A percentile compares a stretch with the other conserved stretches of the same genome.
Conservation (phyloP, 805 yeast genomes). For the Barnettozyma populi region DNA sequence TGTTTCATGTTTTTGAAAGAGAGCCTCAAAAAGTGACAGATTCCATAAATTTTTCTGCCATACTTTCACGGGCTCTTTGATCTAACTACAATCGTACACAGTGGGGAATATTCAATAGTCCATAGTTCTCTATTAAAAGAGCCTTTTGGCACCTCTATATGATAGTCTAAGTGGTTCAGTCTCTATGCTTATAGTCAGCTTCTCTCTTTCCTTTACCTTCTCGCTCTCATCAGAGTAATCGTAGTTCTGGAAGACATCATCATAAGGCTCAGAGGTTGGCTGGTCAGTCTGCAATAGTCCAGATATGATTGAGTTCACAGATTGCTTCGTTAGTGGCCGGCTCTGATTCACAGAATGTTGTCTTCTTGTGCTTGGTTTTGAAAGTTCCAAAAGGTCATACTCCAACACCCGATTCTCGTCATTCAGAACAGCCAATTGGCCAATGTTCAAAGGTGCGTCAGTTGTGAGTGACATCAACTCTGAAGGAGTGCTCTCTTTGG, state of each 20-base stretch:
- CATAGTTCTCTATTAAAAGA: constrained; percentile 2
- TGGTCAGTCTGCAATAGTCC: constrained; percentile 6
- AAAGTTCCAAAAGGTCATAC: constrained; percentile 12
- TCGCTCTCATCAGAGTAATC: constrained; percentile 16
- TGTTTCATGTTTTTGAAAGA: not conserved
- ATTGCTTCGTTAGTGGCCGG: constrained; percentile 3
- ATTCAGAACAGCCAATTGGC: constrained; percentile 5
- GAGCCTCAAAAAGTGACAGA: constrained; percentile 11
- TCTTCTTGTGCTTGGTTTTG: constrained; percentile 2
- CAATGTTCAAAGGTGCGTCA: not conserved
- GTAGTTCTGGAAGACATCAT: constrained; percentile 21
- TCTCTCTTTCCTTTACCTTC: not conserved
- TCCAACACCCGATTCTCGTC: constrained; percentile 17
- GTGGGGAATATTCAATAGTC: too few relatives aligned
- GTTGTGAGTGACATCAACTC: constrained; percentile 7
- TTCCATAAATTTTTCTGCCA: not conserved
- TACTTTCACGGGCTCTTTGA: not conserved
- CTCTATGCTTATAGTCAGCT: not conserved
- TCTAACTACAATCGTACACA: not conserved
- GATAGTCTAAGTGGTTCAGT: constrained; percentile 6
- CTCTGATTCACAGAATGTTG: not conserved
- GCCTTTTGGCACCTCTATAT: constrained; percentile 4
- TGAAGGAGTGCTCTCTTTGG: not conserved
- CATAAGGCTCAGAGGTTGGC: constrained; percentile 10
- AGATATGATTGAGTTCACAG: constrained; percentile 9